Percentiles rank a stretch among this genome's conserved stretches.
These are phyloP conservation scores for Ophiorrhiza pumila DNA, from an alignment of 257 asterid species.

Conservation along the genomic window DNA sequence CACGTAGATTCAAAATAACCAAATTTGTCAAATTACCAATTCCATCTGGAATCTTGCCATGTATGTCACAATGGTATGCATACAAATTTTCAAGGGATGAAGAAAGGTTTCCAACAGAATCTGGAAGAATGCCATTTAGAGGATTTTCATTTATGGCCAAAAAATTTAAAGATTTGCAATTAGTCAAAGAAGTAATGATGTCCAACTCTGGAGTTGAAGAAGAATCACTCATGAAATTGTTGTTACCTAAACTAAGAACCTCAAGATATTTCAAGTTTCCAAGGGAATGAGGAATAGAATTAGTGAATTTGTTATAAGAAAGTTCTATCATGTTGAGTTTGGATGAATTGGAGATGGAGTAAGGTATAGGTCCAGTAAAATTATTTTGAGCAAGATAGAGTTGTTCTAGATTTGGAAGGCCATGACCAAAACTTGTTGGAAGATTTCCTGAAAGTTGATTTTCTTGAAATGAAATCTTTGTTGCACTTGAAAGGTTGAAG, in stretches of 20 bases:
- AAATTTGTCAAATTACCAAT: conserved; percentile 16
- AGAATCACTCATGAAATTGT: not conserved
- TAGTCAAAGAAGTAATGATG: conserved; percentile 5
- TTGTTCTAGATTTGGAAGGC: conserved; percentile 13
- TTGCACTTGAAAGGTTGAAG: conserved; percentile 20
- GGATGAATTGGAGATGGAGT: conserved; percentile 30
- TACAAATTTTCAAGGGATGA: not conserved
- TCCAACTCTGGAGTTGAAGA: conserved; percentile 9
- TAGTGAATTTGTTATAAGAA: conserved; percentile 3
- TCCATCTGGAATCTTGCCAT: conserved; percentile 6
- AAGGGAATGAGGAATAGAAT: conserved; percentile 28
- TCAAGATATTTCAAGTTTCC: conserved; percentile 21
- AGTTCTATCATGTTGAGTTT: conserved; percentile 11
- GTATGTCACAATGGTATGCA: not conserved
- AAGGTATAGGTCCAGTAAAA: conserved; percentile 25
- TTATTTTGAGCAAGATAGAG: conserved; percentile 11
- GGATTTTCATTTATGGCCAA: not conserved
- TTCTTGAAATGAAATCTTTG: not conserved
- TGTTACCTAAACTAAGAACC: not conserved
- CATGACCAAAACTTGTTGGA: conserved; percentile 16
- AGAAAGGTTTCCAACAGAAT: conserved; percentile 12
- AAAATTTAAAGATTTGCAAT: not conserved
- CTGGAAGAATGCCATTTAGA: not conserved
- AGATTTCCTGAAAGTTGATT: conserved; percentile 26
- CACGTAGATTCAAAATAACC: not conserved